Evolutionary conservation across 139 green algal species (phyloP).

Genomic region (Volvox reticuliferus): DNA sequence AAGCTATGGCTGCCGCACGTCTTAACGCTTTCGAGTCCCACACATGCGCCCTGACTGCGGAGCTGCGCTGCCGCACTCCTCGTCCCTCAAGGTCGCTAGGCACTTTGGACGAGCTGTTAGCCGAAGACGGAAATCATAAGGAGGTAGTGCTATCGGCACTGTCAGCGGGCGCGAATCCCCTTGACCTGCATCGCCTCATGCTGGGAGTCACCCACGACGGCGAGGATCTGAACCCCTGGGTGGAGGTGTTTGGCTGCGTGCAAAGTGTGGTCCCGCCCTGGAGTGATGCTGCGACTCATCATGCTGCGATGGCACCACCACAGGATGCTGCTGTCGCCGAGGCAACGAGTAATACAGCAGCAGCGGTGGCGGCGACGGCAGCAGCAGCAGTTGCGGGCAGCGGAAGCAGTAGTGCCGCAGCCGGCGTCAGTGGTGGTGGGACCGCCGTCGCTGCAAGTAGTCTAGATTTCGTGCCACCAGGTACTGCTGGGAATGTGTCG

Average conservation of each 20-base stretch:
- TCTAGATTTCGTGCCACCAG: too few relatives aligned
- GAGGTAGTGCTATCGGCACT: conserved; percentile 16
- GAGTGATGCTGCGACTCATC: conserved; percentile 9
- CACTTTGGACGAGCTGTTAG: conserved; percentile 21
- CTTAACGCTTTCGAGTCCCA: not conserved
- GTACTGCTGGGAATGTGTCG: too few relatives aligned
- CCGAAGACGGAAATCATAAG: not conserved
- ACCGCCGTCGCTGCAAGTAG: too few relatives aligned
- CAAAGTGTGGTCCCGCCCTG: conserved; percentile 16
- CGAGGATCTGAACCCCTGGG: conserved; percentile 20
- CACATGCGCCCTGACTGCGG: not conserved
- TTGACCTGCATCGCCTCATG: conserved; percentile 45
- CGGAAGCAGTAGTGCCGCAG: too few relatives aligned
- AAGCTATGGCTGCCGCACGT: not conserved
- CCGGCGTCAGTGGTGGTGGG: too few relatives aligned
- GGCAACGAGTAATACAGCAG: too few relatives aligned
- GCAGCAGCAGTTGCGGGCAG: too few relatives aligned
- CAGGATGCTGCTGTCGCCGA: not conserved
- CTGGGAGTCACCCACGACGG: conserved; percentile 22
- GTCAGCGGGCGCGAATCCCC: conserved; percentile 4
- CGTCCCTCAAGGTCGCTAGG: conserved; percentile 20
- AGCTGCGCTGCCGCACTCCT: conserved; percentile 34
- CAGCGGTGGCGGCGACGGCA: too few relatives aligned
- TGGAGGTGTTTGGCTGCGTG: not conserved
- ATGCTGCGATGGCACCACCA: conserved; percentile 7